Evolutionary conservation across 441 rosid species (phyloP), one percentile per base, ranked within the genome.

Genomic region (Oxalis stricta): DNA sequence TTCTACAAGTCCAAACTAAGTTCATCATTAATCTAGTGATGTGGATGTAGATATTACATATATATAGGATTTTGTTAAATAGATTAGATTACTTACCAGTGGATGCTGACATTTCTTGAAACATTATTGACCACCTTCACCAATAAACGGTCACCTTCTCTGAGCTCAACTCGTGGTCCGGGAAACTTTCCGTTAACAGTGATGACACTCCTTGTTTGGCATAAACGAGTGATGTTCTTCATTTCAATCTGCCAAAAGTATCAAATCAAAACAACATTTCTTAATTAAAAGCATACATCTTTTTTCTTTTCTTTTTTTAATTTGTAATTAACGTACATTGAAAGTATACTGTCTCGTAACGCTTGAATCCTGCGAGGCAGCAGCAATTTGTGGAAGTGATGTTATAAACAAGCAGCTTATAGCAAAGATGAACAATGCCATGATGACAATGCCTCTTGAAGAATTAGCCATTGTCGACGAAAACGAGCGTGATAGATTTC

Each of bases 181-280:
- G 84, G 81, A 44, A 63, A 73, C 50, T 52, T 61, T 19, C 85
- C 81, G 10, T 74, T 71, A 5, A 71, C 81, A 0, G 81, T 67
- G 35, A 69, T 65, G 13, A 77, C 62, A 41, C 69, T 69, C 69
- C 54, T 71, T 0, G 64, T 64, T 36, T 21, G 59, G 60, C 82
- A 73, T 50, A 71, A 35, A 18, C 74, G 44, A 28, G 79, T 71
- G 48, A 64, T 50, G 16, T 56, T 71, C 24, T 60, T 64, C 64
- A 58, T 20, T 41, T 33, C 33, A 18, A 71, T 60, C 76, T 77
- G 73, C 43, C n/a, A 51, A 53, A 1, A 31, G 24, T 12, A 33
- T 6, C 5, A 4, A 5, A 38, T n/a, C 31, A 26, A 6, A 23
- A 7, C 7, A 6, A 26, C 10, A 2, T 26, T 26, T 26, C 1